Evolutionary conservation across 2,329 filamentous ascomycete species (phyloP), one percentile per base, ranked within the genome.

Genomic region (Lecanoromycetidae sp.): DNA sequence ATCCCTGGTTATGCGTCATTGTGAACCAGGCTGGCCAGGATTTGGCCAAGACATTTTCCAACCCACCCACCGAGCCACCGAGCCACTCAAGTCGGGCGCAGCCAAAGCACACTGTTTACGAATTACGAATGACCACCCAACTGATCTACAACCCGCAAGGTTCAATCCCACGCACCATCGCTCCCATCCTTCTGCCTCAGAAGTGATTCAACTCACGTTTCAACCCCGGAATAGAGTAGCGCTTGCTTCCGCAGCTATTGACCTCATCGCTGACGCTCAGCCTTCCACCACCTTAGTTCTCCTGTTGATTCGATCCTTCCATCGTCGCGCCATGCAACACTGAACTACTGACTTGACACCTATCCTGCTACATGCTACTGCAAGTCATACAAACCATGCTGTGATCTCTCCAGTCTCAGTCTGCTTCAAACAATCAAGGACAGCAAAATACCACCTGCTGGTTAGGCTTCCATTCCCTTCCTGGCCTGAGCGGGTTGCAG

Each of bases 191-290:
- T 39, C 8, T 19, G 27, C 33, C 32, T 34, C 27, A 27, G 15
- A 40, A 39, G 26, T 27, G 17, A 20, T 46, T 27, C 27, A 38
- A 36, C 35, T 22, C 44, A 33, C 44, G 44, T 46, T 46, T 46
- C 44, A 46, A 10, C 29, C 38, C 25, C 38, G 25, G 38, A 41
- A 41, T 40, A 26, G 35, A 40, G 30, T 46, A 26, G n/a, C 44
- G 19, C 37, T 42, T 41, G 45, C n/a, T 19, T 34, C 34, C 46
- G 39, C 23, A n/a, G 33, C 30, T 41, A 9, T 30, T 40, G n/a
- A 49, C 47, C 45, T 49, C 47, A 45, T 49, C 29, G 42, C 22
- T 35, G n/a, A n/a, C n/a, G n/a, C n/a, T n/a, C n/a, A n/a, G n/a
- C 17, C 20, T 17, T 32, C 35, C 9, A 7, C 19, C 30, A 4